These are phyloP conservation scores for Trichoderma sp. DNA, from an alignment of 2,329 filamentous ascomycete species.

Conservation along the genomic window DNA sequence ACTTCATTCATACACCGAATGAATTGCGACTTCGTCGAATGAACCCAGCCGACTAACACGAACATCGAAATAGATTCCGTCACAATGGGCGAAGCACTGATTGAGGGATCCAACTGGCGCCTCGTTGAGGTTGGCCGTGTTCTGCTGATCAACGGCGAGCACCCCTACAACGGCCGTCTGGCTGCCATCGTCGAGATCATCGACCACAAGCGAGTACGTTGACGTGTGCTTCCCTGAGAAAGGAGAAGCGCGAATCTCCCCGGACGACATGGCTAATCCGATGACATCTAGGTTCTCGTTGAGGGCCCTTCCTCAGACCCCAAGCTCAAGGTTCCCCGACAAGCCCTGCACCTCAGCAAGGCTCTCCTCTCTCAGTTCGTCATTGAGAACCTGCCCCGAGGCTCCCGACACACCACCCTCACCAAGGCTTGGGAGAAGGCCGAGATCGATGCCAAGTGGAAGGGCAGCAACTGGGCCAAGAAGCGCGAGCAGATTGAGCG, in stretches of 20 bases:
- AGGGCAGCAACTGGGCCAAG: conserved; percentile 90
- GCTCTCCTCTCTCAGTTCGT: conserved; percentile 87
- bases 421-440: conserved; percentile 88
- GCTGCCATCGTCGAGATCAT: conserved; percentile 98
- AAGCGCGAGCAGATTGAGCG: conserved; percentile 81
- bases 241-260: not conserved
- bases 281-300: conserved; percentile 72
- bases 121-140: conserved; percentile 98
- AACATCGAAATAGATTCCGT: conserved; percentile 38
- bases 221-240: not conserved
- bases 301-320: conserved; percentile 87
- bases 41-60: conserved; percentile 35
- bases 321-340: conserved; percentile 79
- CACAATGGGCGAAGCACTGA: conserved; percentile 80
- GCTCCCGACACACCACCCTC: conserved; percentile 76
- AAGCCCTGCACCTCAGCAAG: conserved; percentile 77
- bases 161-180: conserved; percentile 79
- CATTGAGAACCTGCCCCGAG: conserved; percentile 82
- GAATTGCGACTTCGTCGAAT: conserved; percentile 6
- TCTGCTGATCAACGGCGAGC: conserved; percentile 79
- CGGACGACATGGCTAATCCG: conserved; percentile 27
- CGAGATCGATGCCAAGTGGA: conserved; percentile 91
- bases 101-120: conserved; percentile 85
- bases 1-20: conserved; percentile 24
- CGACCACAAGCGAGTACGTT: conserved; percentile 99